These are phyloP conservation scores for Prasinococcaceae sp. DNA, from an alignment of 139 green algal genomes.

Conservation along the genomic window DNA sequence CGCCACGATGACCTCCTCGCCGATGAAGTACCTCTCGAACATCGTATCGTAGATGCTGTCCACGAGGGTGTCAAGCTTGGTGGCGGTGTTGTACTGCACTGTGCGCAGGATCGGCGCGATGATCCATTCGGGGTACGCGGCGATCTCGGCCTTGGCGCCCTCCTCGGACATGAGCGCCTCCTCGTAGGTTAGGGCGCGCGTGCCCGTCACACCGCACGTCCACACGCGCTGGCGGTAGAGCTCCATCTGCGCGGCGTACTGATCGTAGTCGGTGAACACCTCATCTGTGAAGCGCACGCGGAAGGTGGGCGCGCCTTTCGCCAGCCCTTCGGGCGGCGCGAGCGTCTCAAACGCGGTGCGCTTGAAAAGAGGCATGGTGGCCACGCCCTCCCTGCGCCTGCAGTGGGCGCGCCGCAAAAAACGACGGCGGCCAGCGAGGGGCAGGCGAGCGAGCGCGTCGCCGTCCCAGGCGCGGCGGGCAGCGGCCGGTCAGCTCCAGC, in stretches of 20 bases:
- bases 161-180: constrained; percentile 38
- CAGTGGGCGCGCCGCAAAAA: constrained; percentile 19
- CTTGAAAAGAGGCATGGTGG: constrained; percentile 23
- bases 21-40: no score
- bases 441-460: no score
- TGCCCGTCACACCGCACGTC: constrained; percentile 38
- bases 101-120: no score
- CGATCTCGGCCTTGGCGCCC: not conserved
- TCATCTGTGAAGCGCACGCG: constrained; percentile 45
- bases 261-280: constrained; percentile 40
- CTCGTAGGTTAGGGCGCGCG: constrained; percentile 46
- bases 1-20: no score
- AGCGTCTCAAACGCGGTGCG: constrained; percentile 11
- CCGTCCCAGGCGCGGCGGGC: no score
- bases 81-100: no score
- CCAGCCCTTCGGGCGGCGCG: not conserved
- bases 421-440: no score
- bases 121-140: no score
- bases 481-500: no score
- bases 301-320: constrained; percentile 25
- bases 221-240: constrained; percentile 41
- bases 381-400: constrained; percentile 8
- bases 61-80: no score
- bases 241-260: constrained; percentile 7
- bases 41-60: no score